These are phyloP conservation scores for Conoideocrella luteorostrata DNA, from an alignment of 2,329 filamentous ascomycete genomes.

Conservation along the genomic window DNA sequence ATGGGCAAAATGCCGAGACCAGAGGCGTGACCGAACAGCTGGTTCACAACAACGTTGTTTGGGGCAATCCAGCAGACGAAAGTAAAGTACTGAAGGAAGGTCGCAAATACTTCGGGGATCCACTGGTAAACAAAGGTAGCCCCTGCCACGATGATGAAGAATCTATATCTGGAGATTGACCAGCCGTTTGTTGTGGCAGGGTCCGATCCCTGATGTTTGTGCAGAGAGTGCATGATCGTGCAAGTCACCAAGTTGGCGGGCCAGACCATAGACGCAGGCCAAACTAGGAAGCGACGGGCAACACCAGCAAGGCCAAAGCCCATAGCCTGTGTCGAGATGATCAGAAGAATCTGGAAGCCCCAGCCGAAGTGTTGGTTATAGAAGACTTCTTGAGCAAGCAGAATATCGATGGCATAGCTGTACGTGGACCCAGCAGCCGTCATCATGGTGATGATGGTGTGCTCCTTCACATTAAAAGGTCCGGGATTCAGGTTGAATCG, in stretches of 20 bases:
- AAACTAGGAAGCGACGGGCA: constrained; percentile 49
- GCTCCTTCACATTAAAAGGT: constrained; percentile 38
- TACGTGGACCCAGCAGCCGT: constrained; percentile 25
- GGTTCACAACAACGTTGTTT: constrained; percentile 53
- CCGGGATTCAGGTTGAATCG: constrained; percentile 29
- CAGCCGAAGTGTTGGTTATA: constrained; percentile 46
- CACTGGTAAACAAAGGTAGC: constrained; percentile 49
- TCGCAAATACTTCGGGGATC: constrained; percentile 51
- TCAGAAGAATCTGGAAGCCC: constrained; percentile 51
- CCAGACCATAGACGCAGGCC: constrained; percentile 58
- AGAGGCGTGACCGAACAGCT: constrained; percentile 55
- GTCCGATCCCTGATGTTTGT: constrained; percentile 40
- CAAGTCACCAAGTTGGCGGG: constrained; percentile 52
- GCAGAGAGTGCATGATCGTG: constrained; percentile 55
- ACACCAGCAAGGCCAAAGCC: constrained; percentile 57
- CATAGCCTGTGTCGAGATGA: constrained; percentile 53
- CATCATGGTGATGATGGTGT: constrained; percentile 39
- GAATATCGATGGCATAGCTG: constrained; percentile 30
- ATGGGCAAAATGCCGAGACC: constrained; percentile 56
- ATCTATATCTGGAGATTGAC: constrained; percentile 45
- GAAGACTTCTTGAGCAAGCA: constrained; percentile 33
- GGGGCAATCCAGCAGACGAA: constrained; percentile 57
- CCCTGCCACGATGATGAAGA: constrained; percentile 45
- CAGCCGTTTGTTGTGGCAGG: constrained; percentile 16
- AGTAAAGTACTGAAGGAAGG: constrained; percentile 50